Evolutionary conservation across 441 rosid species (phyloP), one percentile per base, ranked within the genome.

Genomic region (Aleurites moluccanus): DNA sequence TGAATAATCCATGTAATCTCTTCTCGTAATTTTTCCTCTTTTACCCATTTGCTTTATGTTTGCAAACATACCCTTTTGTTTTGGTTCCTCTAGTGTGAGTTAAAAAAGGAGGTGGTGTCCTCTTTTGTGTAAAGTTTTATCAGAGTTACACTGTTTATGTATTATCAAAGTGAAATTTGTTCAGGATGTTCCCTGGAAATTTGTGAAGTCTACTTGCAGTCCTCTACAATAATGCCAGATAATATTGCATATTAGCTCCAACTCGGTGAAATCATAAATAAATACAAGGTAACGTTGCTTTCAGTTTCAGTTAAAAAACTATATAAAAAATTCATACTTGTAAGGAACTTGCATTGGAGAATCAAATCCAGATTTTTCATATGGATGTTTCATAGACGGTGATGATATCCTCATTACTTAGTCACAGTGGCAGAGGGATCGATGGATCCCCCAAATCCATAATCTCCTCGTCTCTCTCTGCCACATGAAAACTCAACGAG

Each of bases 361-460:
- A 33, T 69, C 56, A 52, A 81, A 84, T 0, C 87, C 87, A 1
- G 87, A 82, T 21, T 76, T 82, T 66, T 77, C 56, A 25, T 82
- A 82, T 8, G 60, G 60, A 65, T n/a, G 73, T 21, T 14, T 78
- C 59, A 69, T 82, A 80, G 6, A 50, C 49, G 14, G 55, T 73
- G 40, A 80, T 73, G 40, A 80, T 65, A 64, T 84, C 85, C 53
- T 80, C 79, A 21, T 44, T 38, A 10, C 70, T 73, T 64, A 82
- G 50, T 82, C 85, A 78, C 27, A 74, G 72, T 0, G 83, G 83
- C 33, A 74, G 71, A 35, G 80, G 76, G 6, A 78, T 67, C 6
- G 79, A 78, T 21, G 82, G 82, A 50, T 74, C 74, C 27, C 82
- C 85, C 78, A 84, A 23, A 57, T 82, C 83, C 85, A 84, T 75